Evolutionary conservation across 495 filamentous ascomycete species (phyloP), one percentile per base, ranked within the genome.

Genomic region (Tricharina praecox): DNA sequence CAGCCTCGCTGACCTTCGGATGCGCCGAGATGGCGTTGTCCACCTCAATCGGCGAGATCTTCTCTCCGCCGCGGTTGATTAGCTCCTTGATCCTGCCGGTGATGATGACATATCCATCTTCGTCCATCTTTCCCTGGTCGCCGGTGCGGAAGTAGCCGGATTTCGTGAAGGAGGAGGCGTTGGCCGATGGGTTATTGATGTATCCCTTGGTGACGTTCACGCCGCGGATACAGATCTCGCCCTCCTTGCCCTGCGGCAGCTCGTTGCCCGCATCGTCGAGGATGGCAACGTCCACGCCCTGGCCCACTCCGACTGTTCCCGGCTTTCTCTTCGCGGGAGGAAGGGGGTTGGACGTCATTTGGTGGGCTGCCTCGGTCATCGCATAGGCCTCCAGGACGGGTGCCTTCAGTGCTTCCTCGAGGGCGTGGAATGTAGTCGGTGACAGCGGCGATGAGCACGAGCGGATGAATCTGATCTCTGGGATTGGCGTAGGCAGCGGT

Each of bases 351-450:
- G 78, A 82, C 9, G 82, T 84, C 79, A 92, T 87, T 58, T 88
- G 84, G 63, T 88, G 84, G 8, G 84, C 78, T 19, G 80, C 84
- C 64, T 92, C 84, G 23, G 84, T 92, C 84, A 92, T 92, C 48
- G 84, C 84, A 62, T 92, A 92, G 10, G 83, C 83, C 62, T 92
- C 84, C 8, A 92, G 69, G 2, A 92, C 84, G 2, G 84, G 84
- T 0, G 84, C 80, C 24, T 74, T 67, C 64, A 82, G 79, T 4
- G 74, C 66, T 44, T 71, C 64, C 53, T 88, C 83, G 2, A 88
- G 71, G 36, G 78, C 72, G 50, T 84, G 68, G 65, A 87, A 85
- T 40, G 72, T 75, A 41, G 79, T 79, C 0, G 84, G 84, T 0
- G 80, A 79, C 16, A 88, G 66, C 0, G 83, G 83, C 5, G 79